Conservation (phyloP, 306 rosid species). For the Quercus suber region DNA sequence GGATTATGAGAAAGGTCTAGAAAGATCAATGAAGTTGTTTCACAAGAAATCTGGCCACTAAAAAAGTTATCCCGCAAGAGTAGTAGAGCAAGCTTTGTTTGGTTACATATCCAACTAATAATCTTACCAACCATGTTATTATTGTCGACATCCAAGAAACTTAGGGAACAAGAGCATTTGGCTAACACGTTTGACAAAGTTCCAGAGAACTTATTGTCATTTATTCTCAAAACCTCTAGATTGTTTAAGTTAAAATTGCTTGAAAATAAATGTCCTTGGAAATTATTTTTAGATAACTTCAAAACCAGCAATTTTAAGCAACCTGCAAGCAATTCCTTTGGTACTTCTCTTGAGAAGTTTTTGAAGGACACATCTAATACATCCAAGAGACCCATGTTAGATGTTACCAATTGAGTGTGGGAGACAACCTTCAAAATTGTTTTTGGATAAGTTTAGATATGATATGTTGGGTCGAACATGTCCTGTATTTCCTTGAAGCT, state of each 20-base stretch:
- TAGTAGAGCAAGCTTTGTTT: not conserved
- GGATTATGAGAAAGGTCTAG: slow-evolving; percentile 1
- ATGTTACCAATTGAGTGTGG: not conserved
- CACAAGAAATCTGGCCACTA: not conserved
- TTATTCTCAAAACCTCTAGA: not conserved
- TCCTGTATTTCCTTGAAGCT: not conserved
- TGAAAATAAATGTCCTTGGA: not conserved
- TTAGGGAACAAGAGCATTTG: not conserved
- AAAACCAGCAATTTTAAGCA: fast-evolving
- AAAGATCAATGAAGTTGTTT: not conserved
- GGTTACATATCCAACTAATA: not conserved
- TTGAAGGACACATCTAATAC: not conserved
- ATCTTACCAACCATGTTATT: not conserved
- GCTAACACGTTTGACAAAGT: no score
- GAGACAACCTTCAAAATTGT: not conserved
- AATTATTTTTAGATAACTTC: not conserved
- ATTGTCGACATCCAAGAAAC: not conserved
- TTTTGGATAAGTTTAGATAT: not conserved
- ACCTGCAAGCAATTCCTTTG: not conserved
- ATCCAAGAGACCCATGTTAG: not conserved
- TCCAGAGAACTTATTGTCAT: not conserved
- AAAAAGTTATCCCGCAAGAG: not conserved
- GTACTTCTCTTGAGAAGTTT: not conserved
- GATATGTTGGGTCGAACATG: not conserved
- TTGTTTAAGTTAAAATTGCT: not conserved